phyloP scores from a whole-genome alignment of 2,329 filamentous ascomycete genomes.

The Talaromyces sp. region DNA sequence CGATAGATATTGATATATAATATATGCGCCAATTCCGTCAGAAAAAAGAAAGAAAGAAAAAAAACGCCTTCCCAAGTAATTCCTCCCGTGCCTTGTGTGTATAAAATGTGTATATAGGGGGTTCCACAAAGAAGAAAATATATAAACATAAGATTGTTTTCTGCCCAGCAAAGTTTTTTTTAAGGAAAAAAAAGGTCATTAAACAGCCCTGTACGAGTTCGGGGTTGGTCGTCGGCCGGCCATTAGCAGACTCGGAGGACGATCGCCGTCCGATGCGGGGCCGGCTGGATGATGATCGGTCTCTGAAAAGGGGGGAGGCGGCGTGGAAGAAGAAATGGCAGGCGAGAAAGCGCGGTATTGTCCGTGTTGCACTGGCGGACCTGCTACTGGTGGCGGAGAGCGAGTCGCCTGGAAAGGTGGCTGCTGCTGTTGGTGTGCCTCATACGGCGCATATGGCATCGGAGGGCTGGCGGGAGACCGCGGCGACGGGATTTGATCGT shows the following conservation, averaged over 20 bases:
- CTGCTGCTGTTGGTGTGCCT: constrained; percentile 4
- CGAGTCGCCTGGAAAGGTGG: constrained; percentile 1
- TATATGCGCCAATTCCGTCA: not conserved
- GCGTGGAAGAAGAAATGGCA: constrained; percentile 1
- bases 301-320: constrained; percentile 3
- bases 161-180: not conserved
- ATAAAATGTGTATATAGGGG: not conserved
- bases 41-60: not conserved
- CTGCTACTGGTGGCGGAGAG: constrained; percentile 3
- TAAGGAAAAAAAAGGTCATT: not conserved
- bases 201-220: constrained; percentile 33
- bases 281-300: not conserved
- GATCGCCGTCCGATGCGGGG: constrained; percentile 17
- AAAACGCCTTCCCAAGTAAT: not conserved
- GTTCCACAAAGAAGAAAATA: not conserved
- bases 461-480: constrained; percentile 8
- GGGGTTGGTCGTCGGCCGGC: constrained; percentile 33
- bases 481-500: constrained; percentile 6
- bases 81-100: not conserved
- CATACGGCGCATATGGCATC: constrained; percentile 9
- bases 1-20: not conserved
- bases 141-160: not conserved
- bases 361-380: not conserved
- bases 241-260: constrained; percentile 38
- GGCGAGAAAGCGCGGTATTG: constrained; percentile 5